Conservation (phyloP, 345 rosid genomes). For the Firmiana major region DNA sequence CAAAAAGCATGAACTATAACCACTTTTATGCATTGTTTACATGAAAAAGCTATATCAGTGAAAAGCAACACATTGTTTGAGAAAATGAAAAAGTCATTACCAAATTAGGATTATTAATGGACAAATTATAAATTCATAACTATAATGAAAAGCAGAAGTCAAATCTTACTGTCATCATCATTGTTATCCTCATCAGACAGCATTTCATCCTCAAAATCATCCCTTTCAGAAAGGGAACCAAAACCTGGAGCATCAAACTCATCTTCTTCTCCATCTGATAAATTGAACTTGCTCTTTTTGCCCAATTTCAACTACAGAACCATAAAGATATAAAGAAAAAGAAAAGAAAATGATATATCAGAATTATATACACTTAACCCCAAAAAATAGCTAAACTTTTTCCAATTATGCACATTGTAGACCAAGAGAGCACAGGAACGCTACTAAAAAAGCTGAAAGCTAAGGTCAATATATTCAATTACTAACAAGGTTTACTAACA, state of each 20-base stretch:
- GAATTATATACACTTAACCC: not conserved
- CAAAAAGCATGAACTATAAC: not conserved
- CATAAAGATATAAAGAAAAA: not conserved
- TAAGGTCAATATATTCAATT: not conserved
- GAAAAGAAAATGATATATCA: not conserved
- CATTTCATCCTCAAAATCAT: constrained; percentile 76
- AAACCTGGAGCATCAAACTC: constrained; percentile 43
- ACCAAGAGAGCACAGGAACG: not conserved
- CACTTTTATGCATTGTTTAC: no score
- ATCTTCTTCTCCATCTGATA: constrained; percentile 89
- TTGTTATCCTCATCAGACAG: constrained; percentile 55
- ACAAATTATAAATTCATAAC: not conserved
- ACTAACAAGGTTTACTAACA: not conserved
- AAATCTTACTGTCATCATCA: constrained; percentile 38
- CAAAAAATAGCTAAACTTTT: not conserved
- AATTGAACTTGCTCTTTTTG: constrained; percentile 71
- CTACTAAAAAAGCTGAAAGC: not conserved
- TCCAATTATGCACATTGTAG: not conserved
- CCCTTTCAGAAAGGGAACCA: constrained; percentile 41
- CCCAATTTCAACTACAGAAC: constrained; percentile 46
- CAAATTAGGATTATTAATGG: not conserved
- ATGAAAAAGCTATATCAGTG: not conserved
- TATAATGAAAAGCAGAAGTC: not conserved
- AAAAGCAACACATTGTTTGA: not conserved
- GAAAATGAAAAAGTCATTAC: not conserved